Conservation (phyloP, 768 basidiomycete genomes). For the Termitomyces eurrhizus region DNA sequence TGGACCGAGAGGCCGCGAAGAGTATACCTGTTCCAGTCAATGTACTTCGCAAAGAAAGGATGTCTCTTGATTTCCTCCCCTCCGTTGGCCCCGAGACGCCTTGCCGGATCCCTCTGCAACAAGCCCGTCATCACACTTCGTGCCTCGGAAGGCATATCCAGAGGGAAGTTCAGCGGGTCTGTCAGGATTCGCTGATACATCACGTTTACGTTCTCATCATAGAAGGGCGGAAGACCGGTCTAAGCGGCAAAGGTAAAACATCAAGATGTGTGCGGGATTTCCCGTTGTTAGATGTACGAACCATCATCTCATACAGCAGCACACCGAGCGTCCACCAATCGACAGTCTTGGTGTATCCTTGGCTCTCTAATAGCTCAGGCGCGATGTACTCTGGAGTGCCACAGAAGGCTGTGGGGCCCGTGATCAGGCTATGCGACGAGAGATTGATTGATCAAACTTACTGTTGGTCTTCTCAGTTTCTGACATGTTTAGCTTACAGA, state of each 20-base stretch:
- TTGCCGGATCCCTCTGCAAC: conserved; percentile 82
- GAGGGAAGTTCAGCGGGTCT: conserved; percentile 89
- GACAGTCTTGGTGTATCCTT: conserved; percentile 96
- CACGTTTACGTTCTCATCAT: conserved; percentile 97
- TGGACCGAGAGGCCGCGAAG: neutral
- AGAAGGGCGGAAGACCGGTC: conserved; percentile 97
- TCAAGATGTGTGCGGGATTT: neutral
- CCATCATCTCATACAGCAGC: conserved; percentile 96
- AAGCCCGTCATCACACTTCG: conserved; percentile 85
- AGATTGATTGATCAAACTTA: conserved; percentile 29
- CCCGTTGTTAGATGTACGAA: conserved; percentile 24
- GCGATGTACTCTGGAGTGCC: conserved; percentile 99
- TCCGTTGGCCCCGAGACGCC: conserved; percentile 86
- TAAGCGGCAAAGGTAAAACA: conserved; percentile 24
- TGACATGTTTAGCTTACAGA: conserved; percentile 96
- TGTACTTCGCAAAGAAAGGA: conserved; percentile 90
- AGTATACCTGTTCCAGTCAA: conserved; percentile 81
- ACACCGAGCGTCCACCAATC: conserved; percentile 99
- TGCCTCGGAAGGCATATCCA: conserved; percentile 86
- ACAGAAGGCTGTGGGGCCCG: conserved; percentile 70
- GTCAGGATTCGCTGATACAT: conserved; percentile 96
- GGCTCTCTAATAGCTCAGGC: conserved; percentile 92
- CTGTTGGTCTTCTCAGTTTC: conserved; percentile 98
- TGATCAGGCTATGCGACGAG: conserved; percentile 6
- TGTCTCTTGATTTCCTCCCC: conserved; percentile 96